Conservation (phyloP, 1,284 basidiomycete genomes). For the Golubevia sp. region DNA sequence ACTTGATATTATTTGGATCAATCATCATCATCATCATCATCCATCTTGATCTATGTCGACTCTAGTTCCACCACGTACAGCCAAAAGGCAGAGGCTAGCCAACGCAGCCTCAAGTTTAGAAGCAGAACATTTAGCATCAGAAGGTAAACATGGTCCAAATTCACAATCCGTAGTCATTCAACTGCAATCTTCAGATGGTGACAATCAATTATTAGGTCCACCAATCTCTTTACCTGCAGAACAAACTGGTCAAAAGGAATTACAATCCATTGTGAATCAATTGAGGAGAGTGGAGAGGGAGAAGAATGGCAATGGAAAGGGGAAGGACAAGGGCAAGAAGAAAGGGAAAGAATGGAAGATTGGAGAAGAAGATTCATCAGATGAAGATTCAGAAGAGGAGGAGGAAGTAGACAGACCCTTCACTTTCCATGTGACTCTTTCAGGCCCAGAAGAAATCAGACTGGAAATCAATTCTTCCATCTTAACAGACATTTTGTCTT, state of each 20-base stretch:
- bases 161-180: conserved; percentile 50
- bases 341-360: too few species aligned
- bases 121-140: conserved; percentile 23
- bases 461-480: too few species aligned
- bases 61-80: too few species aligned
- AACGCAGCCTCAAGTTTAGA: neutral
- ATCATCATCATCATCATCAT: too few species aligned
- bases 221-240: conserved; percentile 47
- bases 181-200: conserved; percentile 49
- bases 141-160: conserved; percentile 41
- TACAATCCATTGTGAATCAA: conserved; percentile 50
- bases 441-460: neutral
- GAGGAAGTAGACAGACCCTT: conserved; percentile 57
- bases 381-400: conserved; percentile 31
- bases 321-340: neutral
- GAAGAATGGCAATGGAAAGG: conserved; percentile 4
- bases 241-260: conserved; percentile 41
- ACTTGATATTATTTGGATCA: too few species aligned
- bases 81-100: too few species aligned
- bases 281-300: conserved; percentile 24
- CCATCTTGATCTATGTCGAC: too few species aligned
- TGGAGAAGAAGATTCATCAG: neutral
- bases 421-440: conserved; percentile 50
- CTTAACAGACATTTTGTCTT: too few species aligned
- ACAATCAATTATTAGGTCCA: conserved; percentile 34